These are phyloP conservation scores for Calonectria hongkongensis DNA, from an alignment of 2,329 filamentous ascomycete species.

Conservation along the genomic window DNA sequence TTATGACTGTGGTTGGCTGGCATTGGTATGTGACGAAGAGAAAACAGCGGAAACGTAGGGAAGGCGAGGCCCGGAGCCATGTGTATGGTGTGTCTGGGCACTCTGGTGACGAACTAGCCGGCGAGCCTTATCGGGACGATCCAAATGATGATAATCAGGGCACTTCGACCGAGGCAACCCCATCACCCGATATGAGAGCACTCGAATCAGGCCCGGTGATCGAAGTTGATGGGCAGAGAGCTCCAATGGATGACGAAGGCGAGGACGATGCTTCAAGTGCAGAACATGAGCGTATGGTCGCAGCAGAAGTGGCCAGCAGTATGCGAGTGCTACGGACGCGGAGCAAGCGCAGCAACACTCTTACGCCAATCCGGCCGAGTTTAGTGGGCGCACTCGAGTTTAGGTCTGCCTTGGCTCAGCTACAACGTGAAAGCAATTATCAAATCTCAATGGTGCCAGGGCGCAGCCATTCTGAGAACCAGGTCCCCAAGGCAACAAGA, in stretches of 20 bases:
- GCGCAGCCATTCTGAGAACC: conserved; percentile 70
- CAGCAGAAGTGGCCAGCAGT: conserved; percentile 90
- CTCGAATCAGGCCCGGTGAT: conserved; percentile 69
- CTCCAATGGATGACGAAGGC: conserved; percentile 59
- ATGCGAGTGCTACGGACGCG: conserved; percentile 89
- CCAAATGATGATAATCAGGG: conserved; percentile 60
- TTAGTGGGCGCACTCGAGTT: conserved; percentile 96
- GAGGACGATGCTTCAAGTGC: conserved; percentile 70
- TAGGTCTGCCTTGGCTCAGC: conserved; percentile 88
- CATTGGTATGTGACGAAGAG: conserved; percentile 87
- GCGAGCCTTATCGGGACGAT: conserved; percentile 79
- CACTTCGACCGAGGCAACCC: conserved; percentile 41
- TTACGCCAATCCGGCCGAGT: conserved; percentile 93
- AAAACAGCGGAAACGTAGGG: conserved; percentile 76
- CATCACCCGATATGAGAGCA: conserved; percentile 62
- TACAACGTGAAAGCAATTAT: conserved; percentile 88
- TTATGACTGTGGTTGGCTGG: conserved; percentile 90
- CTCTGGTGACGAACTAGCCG: conserved; percentile 71
- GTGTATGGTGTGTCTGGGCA: conserved; percentile 76
- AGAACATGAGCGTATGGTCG: conserved; percentile 77
- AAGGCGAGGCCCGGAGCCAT: conserved; percentile 84
- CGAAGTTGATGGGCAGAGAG: conserved; percentile 64
- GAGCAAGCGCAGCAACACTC: conserved; percentile 80
- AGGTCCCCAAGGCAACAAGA: conserved; percentile 51
- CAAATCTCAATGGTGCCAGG: conserved; percentile 81